Percentiles rank a stretch among this genome's conserved stretches.
Conservation (phyloP, 352 stramenopile species). For the Phytophthora fragariae region DNA sequence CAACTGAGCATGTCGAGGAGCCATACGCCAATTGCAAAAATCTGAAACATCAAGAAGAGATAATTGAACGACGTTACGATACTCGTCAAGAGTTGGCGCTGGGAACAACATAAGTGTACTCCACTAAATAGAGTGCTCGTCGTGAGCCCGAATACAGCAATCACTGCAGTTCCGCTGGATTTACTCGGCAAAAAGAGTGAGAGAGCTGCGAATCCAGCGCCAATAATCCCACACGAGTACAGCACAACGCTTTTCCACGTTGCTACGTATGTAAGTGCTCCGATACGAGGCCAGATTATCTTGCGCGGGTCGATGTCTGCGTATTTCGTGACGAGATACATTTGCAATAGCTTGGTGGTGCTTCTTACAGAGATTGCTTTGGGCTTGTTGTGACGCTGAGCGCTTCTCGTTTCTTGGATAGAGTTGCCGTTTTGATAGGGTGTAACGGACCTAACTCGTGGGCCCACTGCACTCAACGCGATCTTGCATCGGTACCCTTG, state of each 20-base stretch:
- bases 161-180: neutral
- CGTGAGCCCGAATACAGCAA: neutral
- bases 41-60: neutral
- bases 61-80: slow-evolving; percentile 1
- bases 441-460: neutral
- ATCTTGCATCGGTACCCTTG: slow-evolving; percentile 1
- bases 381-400: neutral
- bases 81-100: neutral
- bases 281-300: neutral
- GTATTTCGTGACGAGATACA: neutral
- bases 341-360: neutral
- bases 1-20: neutral
- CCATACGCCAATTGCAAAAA: neutral
- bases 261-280: neutral
- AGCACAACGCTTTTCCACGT: neutral
- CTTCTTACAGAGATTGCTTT: neutral
- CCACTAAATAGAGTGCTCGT: neutral
- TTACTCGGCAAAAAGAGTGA: slow-evolving; percentile 3
- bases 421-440: neutral
- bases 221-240: neutral
- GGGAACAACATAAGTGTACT: neutral
- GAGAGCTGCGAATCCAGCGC: neutral
- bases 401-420: neutral
- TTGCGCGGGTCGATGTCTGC: neutral
- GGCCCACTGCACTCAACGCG: neutral